phyloP scores from a whole-genome alignment of 2,329 filamentous ascomycete species.

The Verticillium tricorpus region DNA sequence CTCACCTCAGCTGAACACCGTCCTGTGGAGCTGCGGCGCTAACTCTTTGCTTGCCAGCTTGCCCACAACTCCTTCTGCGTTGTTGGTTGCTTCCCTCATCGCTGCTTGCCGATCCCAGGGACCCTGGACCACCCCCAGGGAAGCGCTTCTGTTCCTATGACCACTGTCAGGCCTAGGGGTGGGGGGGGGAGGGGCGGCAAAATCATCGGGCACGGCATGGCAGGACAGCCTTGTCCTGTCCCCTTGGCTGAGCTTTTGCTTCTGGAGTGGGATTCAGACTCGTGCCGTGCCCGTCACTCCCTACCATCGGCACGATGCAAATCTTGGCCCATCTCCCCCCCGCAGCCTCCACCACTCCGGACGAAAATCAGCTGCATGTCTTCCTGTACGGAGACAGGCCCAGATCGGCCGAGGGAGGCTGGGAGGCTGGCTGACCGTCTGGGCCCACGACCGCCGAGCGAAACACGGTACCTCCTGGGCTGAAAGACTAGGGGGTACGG shows the following conservation, averaged over 20 bases:
- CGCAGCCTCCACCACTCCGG: neutral
- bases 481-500: slow-evolving; percentile 13
- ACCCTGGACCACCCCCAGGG: neutral
- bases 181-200: too few relatives aligned
- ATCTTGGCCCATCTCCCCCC: neutral
- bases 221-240: neutral
- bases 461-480: slow-evolving; percentile 8
- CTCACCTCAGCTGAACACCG: slow-evolving; percentile 35
- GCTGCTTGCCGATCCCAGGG: neutral
- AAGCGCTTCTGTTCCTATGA: neutral
- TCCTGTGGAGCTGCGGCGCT: slow-evolving; percentile 11
- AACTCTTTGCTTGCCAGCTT: neutral
- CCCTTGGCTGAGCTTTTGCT: neutral
- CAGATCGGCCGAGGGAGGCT: neutral
- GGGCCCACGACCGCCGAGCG: neutral
- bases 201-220: too few relatives aligned
- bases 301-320: neutral
- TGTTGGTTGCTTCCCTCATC: neutral
- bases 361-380: neutral
- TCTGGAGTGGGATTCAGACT: neutral
- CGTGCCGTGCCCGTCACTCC: neutral
- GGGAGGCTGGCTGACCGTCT: neutral
- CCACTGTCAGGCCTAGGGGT: neutral
- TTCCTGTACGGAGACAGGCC: neutral
- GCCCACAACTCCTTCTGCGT: slow-evolving; percentile 21